A percentile compares a stretch with the other conserved stretches of the same genome.
phyloP scores from a whole-genome alignment of 2,329 filamentous ascomycete species.

The Colletotrichum costaricense region DNA sequence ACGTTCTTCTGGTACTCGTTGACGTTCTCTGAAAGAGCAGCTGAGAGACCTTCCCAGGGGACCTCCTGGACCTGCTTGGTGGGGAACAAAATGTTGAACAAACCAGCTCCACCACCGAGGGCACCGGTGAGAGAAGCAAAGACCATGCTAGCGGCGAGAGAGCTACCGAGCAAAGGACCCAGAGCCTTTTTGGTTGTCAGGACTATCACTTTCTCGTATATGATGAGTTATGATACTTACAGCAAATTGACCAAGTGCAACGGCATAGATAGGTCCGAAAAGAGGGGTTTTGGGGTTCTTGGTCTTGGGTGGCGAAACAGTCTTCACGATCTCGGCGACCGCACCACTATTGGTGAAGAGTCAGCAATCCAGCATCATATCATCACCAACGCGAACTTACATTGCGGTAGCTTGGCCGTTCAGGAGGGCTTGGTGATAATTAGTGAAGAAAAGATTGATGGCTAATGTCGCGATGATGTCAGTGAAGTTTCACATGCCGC shows the following conservation, averaged over 20 bases:
- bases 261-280: constrained; percentile 3
- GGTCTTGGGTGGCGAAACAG: neutral
- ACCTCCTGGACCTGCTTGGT: neutral
- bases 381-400: neutral
- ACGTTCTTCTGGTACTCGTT: constrained; percentile 20
- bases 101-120: neutral
- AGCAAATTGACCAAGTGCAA: neutral
- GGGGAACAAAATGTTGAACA: constrained; percentile 3
- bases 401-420: constrained; percentile 15
- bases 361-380: neutral
- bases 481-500: no score
- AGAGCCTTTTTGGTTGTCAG: neutral
- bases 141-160: neutral
- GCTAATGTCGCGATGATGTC: neutral
- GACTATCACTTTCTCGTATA: neutral
- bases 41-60: constrained; percentile 9
- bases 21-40: neutral
- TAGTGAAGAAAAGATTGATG: constrained; percentile 22
- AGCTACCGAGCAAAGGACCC: neutral
- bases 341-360: neutral
- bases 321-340: constrained; percentile 18
- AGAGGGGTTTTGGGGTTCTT: neutral
- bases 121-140: neutral
- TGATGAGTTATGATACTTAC: neutral
- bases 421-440: constrained; percentile 13